Percentiles rank a stretch among this genome's conserved stretches.
Evolutionary conservation across 176 grass and related monocot species (phyloP).

Genomic region (Raddia guianensis): DNA sequence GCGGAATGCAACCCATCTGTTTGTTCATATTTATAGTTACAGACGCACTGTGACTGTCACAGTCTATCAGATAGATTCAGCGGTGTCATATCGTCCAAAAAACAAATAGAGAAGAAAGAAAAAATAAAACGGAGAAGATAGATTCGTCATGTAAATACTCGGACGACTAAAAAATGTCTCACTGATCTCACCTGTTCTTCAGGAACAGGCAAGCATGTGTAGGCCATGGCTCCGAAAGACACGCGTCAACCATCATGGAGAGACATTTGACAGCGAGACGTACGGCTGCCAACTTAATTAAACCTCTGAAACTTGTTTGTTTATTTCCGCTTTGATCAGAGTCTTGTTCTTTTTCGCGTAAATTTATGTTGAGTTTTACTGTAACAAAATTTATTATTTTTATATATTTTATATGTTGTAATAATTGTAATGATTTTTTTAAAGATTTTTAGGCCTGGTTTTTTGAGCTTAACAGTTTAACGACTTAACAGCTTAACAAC

Average conservation of each 20-base stretch:
- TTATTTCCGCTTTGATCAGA: neutral
- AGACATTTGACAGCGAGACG: neutral
- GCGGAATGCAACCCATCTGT: neutral
- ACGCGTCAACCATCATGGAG: neutral
- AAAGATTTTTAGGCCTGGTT: too few relatives aligned
- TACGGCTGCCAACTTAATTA: neutral
- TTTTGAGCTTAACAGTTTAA: too few relatives aligned
- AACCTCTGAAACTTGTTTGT: neutral
- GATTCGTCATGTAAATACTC: neutral
- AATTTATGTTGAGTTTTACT: too few relatives aligned
- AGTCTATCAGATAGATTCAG: conserved; percentile 9
- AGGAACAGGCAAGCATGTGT: neutral
- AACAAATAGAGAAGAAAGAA: too few relatives aligned
- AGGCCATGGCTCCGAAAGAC: neutral
- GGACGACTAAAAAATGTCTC: neutral
- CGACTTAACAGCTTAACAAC: too few relatives aligned
- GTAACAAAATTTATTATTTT: too few relatives aligned
- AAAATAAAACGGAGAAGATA: neutral
- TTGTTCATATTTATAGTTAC: neutral
- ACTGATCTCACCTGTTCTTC: neutral
- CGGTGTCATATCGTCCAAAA: neutral
- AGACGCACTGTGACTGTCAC: neutral
- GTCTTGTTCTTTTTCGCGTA: too few relatives aligned
- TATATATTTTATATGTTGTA: too few relatives aligned
- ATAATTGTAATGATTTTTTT: too few relatives aligned